A percentile compares a stretch with the other conserved stretches of the same genome.
Conservation (phyloP, 306 rosid species). For the Trifolium pratense region DNA sequence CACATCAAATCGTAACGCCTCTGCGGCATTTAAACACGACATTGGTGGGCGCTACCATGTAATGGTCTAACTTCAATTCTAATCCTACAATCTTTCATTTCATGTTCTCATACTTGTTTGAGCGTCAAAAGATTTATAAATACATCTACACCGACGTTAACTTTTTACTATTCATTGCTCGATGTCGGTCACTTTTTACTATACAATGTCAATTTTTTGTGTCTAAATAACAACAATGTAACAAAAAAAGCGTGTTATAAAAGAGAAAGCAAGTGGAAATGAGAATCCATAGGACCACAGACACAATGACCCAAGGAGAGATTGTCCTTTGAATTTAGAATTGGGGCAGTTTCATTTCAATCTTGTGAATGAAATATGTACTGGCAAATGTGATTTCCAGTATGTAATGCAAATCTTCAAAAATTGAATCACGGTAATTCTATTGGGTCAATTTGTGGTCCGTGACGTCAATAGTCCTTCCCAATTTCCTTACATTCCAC, state of each 20-base stretch:
- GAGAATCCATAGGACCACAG: background rate
- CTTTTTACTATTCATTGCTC: too few relatives aligned
- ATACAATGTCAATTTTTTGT: too few relatives aligned
- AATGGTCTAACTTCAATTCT: too few relatives aligned
- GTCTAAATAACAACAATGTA: too few relatives aligned
- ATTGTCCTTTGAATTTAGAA: conserved; percentile 3
- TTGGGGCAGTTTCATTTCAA: conserved; percentile 12
- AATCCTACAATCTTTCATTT: too few relatives aligned
- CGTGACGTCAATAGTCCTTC: conserved; percentile 13
- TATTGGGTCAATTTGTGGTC: conserved; percentile 1
- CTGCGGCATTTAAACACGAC: too few relatives aligned
- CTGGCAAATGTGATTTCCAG: conserved; percentile 19
- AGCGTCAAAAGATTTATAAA: too few relatives aligned
- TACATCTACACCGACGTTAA: too few relatives aligned
- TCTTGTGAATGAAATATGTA: background rate
- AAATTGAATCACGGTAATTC: background rate
- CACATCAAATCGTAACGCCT: too few relatives aligned
- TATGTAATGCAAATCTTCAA: conserved; percentile 7
- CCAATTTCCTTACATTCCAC: background rate
- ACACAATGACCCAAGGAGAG: background rate
- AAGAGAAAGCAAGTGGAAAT: background rate
- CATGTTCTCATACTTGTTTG: too few relatives aligned
- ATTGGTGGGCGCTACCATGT: too few relatives aligned
- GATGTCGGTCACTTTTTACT: too few relatives aligned
- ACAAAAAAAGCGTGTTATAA: background rate